Base-by-base conservation (phyloP, 257 asterid species). In the Sherardia arvensis region DNA sequence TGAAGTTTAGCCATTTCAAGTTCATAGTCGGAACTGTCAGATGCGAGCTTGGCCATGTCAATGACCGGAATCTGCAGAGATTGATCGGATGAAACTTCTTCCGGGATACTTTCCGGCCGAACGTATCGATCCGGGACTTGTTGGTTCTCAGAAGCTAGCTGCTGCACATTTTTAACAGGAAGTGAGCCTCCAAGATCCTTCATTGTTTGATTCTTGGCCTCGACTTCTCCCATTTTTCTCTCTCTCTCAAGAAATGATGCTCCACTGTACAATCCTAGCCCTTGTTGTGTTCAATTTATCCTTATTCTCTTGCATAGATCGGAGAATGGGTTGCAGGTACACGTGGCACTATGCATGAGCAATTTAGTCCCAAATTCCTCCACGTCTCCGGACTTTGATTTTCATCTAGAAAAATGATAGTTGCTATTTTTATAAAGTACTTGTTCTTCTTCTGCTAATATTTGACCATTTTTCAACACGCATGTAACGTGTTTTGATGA, bases 1-100 rank as follows among this genome's bases (percentile, higher is more conserved):
- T 75, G 80, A 28, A 78, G 78, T 72, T 75, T 75, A 25, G 32
- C 61, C 77, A 75, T 61, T 62, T 78, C 74, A 57, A 20, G 28
- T 23, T 48, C 53, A 27, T 33, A 34, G 55, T 26, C 20, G 12
- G 53, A 45, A 26, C 62, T 27, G 2, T 56, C 69, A 29, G 18
- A 15, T 21, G 60, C 61, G 27, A 78, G 72, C 28, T 72, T 78
- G 69, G 32, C 53, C 74, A 78, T 65, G 32, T 78, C 76, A 43
- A 78, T 72, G 1, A 78, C 70, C 2, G 84, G 84, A 40, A 79
- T 73, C 43, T 76, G 60, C 20, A 64, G 21, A 27, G 75, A 67
- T 6, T 67, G 73, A 29, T 76, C 75, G 0, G 25, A 30, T 5
- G 36, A 73, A 55, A 76, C 63, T 17, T 73, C 55, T 26, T 64